phyloP scores from a whole-genome alignment of 31 red algal species.

The Odonthalia washingtoniensis region DNA sequence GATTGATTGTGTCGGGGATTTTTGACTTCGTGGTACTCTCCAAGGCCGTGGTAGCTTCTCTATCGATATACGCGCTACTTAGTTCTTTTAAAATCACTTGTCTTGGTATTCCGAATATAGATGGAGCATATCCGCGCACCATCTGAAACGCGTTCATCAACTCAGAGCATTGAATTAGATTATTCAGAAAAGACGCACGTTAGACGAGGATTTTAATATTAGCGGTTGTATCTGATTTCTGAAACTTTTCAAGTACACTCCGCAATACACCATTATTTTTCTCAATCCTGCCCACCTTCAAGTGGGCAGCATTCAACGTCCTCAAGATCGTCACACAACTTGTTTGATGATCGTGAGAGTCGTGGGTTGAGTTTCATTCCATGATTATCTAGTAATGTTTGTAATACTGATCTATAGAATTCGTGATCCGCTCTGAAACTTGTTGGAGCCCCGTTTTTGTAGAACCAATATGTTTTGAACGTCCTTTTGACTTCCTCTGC shows the following conservation, averaged over 20 bases:
- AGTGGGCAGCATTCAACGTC: no score
- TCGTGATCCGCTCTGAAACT: conserved; percentile 14
- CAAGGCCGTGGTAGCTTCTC: background rate
- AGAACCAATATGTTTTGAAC: background rate
- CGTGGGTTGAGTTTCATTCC: background rate
- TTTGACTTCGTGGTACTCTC: background rate
- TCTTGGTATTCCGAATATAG: conserved; percentile 1
- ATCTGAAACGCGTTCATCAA: conserved; percentile 11
- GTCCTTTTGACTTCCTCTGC: background rate
- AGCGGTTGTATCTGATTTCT: background rate
- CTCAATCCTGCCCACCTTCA: conserved; percentile 8
- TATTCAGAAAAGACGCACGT: conserved; percentile 4
- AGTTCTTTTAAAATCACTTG: background rate
- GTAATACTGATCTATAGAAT: background rate
- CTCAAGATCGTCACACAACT: no score
- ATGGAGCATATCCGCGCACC: background rate
- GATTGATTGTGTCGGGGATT: background rate
- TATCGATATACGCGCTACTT: background rate
- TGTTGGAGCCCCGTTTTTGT: background rate
- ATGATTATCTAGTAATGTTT: background rate
- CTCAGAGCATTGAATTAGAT: background rate
- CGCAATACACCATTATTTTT: background rate
- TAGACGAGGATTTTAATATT: background rate
- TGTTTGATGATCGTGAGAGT: conserved; percentile 2
- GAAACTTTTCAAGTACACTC: background rate